phyloP scores from a whole-genome alignment of 495 filamentous ascomycete genomes.

The Penicillium crystallinum region DNA sequence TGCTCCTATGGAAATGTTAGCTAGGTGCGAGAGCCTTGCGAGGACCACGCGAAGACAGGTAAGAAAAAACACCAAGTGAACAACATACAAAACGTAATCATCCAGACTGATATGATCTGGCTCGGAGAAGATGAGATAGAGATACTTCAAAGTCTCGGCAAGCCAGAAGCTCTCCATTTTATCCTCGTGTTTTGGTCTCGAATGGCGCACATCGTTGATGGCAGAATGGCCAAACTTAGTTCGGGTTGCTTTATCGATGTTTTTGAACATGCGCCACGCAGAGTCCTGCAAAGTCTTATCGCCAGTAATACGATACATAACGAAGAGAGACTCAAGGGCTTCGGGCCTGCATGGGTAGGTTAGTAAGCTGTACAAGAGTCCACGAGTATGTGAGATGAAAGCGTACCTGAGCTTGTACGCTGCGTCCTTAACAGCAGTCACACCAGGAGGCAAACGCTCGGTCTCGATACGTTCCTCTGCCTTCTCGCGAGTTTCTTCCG shows the following conservation, averaged over 20 bases:
- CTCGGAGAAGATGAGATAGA: slow-evolving; percentile 80
- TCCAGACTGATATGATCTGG: slow-evolving; percentile 64
- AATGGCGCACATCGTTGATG: slow-evolving; percentile 51
- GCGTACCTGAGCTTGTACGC: slow-evolving; percentile 63
- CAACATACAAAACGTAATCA: slow-evolving; percentile 56
- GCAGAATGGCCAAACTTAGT: slow-evolving; percentile 56
- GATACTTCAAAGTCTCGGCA: slow-evolving; percentile 89
- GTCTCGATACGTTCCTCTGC: slow-evolving; percentile 37
- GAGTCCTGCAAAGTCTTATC: slow-evolving; percentile 58
- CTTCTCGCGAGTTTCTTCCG: slow-evolving; percentile 28
- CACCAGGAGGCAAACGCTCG: slow-evolving; percentile 51
- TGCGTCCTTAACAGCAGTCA: slow-evolving; percentile 52
- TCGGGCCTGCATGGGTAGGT: slow-evolving; percentile 44
- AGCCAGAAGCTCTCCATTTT: slow-evolving; percentile 57
- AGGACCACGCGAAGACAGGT: neutral
- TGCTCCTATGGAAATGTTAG: slow-evolving; percentile 46
- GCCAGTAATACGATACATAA: slow-evolving; percentile 72
- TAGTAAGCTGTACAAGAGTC: neutral
- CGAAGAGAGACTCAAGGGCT: slow-evolving; percentile 68
- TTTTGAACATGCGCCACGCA: slow-evolving; percentile 73
- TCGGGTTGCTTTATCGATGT: slow-evolving; percentile 55
- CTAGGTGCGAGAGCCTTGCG: neutral
- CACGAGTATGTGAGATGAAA: neutral
- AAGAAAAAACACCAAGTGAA: neutral
- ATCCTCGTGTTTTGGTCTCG: slow-evolving; percentile 30